phyloP scores from a whole-genome alignment of 768 basidiomycete species.

The Termitomyces heimii region DNA sequence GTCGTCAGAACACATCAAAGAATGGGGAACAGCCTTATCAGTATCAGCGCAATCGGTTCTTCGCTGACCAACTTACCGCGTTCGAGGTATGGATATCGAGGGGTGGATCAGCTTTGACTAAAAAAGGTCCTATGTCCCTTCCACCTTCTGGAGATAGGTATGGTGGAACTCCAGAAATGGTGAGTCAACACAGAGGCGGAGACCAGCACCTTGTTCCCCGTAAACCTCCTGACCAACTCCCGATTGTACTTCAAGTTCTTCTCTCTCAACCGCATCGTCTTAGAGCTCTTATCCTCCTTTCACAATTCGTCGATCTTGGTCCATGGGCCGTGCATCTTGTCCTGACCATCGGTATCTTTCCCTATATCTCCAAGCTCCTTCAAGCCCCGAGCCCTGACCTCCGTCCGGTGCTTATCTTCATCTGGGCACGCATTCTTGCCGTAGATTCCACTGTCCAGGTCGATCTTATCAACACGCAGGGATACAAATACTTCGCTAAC shows the following conservation, averaged over 20 bases:
- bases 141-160: constrained; percentile 40
- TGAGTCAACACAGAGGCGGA: constrained; percentile 14
- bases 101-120: constrained; percentile 80
- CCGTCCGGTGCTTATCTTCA: constrained; percentile 97
- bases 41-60: constrained; percentile 88
- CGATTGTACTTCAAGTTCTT: constrained; percentile 95
- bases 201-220: constrained; percentile 65
- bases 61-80: constrained; percentile 92
- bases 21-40: constrained; percentile 46
- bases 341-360: constrained; percentile 95
- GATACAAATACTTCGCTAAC: constrained; percentile 82
- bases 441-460: constrained; percentile 92
- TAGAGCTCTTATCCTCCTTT: constrained; percentile 90
- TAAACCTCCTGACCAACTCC: constrained; percentile 94
- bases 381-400: constrained; percentile 93
- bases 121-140: constrained; percentile 68
- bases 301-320: constrained; percentile 96
- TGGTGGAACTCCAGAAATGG: constrained; percentile 6
- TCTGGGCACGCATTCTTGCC: constrained; percentile 96
- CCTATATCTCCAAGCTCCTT: constrained; percentile 93
- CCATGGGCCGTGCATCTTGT: constrained; percentile 99
- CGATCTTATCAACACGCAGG: constrained; percentile 78
- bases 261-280: constrained; percentile 95
- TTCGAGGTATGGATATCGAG: constrained; percentile 99
- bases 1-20: constrained; percentile 18